phyloP scores from a whole-genome alignment of 2,329 filamentous ascomycete species.

The Colletotrichum scovillei region DNA sequence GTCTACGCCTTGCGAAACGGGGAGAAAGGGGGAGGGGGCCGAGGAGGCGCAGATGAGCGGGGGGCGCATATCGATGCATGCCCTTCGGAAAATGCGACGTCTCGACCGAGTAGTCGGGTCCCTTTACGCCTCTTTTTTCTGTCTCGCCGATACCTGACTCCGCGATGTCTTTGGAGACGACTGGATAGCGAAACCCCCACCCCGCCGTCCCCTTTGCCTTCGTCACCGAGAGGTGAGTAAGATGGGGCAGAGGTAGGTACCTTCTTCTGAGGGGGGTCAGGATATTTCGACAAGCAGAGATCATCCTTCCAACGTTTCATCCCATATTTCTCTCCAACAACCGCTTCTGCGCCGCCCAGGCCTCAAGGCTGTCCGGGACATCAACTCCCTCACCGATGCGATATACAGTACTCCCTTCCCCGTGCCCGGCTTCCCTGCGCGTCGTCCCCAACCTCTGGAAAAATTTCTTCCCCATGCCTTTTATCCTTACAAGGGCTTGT shows the following conservation, averaged over 20 bases:
- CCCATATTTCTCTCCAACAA: constrained; percentile 2
- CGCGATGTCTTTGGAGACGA: neutral
- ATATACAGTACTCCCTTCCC: neutral
- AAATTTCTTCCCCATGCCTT: neutral
- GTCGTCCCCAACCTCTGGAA: constrained; percentile 21
- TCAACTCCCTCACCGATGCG: neutral
- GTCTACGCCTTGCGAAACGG: neutral
- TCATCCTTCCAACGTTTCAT: constrained; percentile 25
- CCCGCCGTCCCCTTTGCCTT: neutral
- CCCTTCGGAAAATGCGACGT: constrained; percentile 1
- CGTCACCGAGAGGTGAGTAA: neutral
- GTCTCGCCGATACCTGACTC: neutral
- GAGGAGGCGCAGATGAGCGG: neutral
- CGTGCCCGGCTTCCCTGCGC: neutral
- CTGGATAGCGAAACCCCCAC: neutral
- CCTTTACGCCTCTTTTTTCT: neutral
- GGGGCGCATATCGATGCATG: neutral
- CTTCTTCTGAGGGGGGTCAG: neutral
- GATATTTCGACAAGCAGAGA: constrained; percentile 26
- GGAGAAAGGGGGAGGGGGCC: neutral
- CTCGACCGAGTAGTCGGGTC: constrained; percentile 2
- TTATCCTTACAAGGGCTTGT: neutral
- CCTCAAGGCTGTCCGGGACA: neutral
- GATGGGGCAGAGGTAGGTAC: neutral
- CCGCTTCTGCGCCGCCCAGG: neutral